Conservation (phyloP, 352 stramenopile species). For the Globisporangium polare region DNA sequence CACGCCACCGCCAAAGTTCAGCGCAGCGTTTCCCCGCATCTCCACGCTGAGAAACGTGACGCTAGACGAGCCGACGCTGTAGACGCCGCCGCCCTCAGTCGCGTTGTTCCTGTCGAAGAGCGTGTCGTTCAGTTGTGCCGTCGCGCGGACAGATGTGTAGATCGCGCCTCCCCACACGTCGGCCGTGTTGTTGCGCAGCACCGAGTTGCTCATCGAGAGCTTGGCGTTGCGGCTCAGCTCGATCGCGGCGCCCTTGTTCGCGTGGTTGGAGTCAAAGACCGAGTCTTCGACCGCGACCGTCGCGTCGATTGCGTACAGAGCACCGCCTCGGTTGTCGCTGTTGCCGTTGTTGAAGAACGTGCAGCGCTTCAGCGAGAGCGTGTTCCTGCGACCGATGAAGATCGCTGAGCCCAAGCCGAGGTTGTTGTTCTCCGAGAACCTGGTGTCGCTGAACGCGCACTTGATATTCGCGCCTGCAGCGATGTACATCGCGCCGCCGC, state of each 20-base stretch:
- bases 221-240: slow-evolving; percentile 35
- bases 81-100: slow-evolving; percentile 42
- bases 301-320: slow-evolving; percentile 43
- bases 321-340: slow-evolving; percentile 33
- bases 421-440: slow-evolving; percentile 43
- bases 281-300: slow-evolving; percentile 25
- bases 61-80: slow-evolving; percentile 31
- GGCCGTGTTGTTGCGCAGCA: slow-evolving; percentile 36
- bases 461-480: slow-evolving; percentile 26
- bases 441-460: slow-evolving; percentile 24
- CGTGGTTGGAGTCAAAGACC: slow-evolving; percentile 38
- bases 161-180: slow-evolving; percentile 34
- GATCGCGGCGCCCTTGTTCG: slow-evolving; percentile 40
- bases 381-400: slow-evolving; percentile 53
- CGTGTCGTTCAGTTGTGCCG: slow-evolving; percentile 27
- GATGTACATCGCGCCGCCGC: slow-evolving; percentile 44
- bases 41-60: slow-evolving; percentile 19
- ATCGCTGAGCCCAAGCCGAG: slow-evolving; percentile 44
- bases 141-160: slow-evolving; percentile 39
- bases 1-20: slow-evolving; percentile 45
- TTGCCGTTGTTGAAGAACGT: slow-evolving; percentile 34
- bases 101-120: slow-evolving; percentile 38
- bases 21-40: slow-evolving; percentile 24
- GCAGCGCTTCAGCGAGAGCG: slow-evolving; percentile 17
- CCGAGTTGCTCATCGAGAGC: slow-evolving; percentile 25